Evolutionary conservation across 495 filamentous ascomycete species (phyloP).

Genomic region (Aspergillus sparsus): DNA sequence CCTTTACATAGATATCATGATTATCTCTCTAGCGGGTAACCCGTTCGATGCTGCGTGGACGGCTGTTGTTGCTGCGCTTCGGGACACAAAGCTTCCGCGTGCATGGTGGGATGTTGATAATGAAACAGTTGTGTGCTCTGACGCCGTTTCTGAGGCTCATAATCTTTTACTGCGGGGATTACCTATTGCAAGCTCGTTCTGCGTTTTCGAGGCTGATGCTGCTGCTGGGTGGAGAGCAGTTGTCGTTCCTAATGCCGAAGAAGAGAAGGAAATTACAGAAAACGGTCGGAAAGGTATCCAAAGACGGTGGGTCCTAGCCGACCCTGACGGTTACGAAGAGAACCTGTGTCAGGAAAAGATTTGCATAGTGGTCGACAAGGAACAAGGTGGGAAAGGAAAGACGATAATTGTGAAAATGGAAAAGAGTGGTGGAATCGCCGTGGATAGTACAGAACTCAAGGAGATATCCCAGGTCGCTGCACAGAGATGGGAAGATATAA

Average conservation of each 20-base stretch:
- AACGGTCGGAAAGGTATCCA: slow-evolving; percentile 39
- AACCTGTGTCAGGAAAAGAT: slow-evolving; percentile 71
- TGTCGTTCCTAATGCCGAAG: slow-evolving; percentile 44
- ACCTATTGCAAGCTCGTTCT: slow-evolving; percentile 72
- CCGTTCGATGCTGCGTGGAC: slow-evolving; percentile 89
- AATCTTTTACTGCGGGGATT: slow-evolving; percentile 56
- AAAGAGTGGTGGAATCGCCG: slow-evolving; percentile 74
- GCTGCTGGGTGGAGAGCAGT: slow-evolving; percentile 42
- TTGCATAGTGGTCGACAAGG: slow-evolving; percentile 70
- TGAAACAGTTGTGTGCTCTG: slow-evolving; percentile 75
- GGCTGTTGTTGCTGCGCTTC: slow-evolving; percentile 77
- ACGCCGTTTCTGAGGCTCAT: slow-evolving; percentile 47
- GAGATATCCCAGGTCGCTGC: slow-evolving; percentile 53
- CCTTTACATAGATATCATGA: slow-evolving; percentile 88
- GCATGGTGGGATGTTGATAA: slow-evolving; percentile 85
- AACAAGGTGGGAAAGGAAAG: slow-evolving; percentile 47
- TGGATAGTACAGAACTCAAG: slow-evolving; percentile 57
- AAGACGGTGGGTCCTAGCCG: slow-evolving; percentile 74
- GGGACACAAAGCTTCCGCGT: slow-evolving; percentile 72
- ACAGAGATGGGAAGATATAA: slow-evolving; percentile 58
- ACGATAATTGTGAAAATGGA: slow-evolving; percentile 67
- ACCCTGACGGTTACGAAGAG: slow-evolving; percentile 92
- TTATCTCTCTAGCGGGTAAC: slow-evolving; percentile 88
- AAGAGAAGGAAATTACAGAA: slow-evolving; percentile 41
- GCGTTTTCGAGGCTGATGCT: slow-evolving; percentile 70